Conservation (phyloP, 805 yeast species). For the Pichia rugopelliculosa region DNA sequence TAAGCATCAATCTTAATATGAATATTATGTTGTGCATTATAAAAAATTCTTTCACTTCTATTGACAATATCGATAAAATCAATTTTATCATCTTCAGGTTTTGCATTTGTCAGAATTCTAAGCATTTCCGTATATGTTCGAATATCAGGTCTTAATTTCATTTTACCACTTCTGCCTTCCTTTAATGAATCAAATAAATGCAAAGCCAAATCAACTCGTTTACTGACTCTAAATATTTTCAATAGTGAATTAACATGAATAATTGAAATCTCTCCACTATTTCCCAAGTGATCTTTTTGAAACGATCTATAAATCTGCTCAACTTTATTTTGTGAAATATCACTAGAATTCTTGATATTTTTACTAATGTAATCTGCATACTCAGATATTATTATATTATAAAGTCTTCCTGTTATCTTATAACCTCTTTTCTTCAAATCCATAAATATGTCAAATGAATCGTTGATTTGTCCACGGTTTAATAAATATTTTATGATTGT, state of each 20-base stretch:
- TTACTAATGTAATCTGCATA: slow-evolving; percentile 25
- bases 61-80: slow-evolving; percentile 15
- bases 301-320: slow-evolving; percentile 30
- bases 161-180: slow-evolving; percentile 14
- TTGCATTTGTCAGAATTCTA: slow-evolving; percentile 13
- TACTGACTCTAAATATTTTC: slow-evolving; percentile 36
- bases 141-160: slow-evolving; percentile 25
- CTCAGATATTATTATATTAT: slow-evolving; percentile 41
- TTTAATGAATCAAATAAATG: slow-evolving; percentile 30
- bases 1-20: slow-evolving; percentile 15
- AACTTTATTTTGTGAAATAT: slow-evolving; percentile 29
- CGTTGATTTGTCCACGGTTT: slow-evolving; percentile 33
- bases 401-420: slow-evolving; percentile 40
- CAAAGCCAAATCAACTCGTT: slow-evolving; percentile 31
- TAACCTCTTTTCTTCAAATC: slow-evolving; percentile 59
- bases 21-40: slow-evolving; percentile 15
- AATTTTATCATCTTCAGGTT: slow-evolving; percentile 1
- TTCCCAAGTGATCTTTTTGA: slow-evolving; percentile 23
- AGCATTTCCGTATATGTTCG: slow-evolving; percentile 30
- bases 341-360: slow-evolving; percentile 1
- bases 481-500: slow-evolving; percentile 47
- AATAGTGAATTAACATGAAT: slow-evolving; percentile 41
- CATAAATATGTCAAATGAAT: slow-evolving; percentile 43
- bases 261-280: slow-evolving; percentile 25
- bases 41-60: slow-evolving; percentile 18